Percentiles rank a stretch among this genome's conserved stretches.
These are phyloP conservation scores for Penicillium brevicompactum DNA, from an alignment of 2,329 filamentous ascomycete species.

Conservation along the genomic window DNA sequence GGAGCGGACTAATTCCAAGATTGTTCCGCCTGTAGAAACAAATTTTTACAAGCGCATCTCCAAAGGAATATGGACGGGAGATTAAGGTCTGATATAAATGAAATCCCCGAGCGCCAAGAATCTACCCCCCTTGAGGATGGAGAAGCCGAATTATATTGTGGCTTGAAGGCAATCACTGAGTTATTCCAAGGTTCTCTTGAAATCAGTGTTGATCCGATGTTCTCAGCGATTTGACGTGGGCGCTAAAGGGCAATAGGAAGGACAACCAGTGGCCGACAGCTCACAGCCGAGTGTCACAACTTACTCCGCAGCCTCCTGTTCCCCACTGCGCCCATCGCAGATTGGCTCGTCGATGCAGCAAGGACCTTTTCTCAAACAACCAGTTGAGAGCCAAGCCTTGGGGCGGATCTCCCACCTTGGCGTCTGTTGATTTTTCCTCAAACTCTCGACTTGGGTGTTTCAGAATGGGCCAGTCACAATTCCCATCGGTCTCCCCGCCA, in stretches of 20 bases:
- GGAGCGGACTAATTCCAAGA: too few relatives aligned
- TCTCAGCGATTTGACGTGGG: background rate
- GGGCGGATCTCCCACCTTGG: conserved; percentile 14
- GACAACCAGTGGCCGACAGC: background rate
- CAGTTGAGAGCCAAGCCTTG: conserved; percentile 10
- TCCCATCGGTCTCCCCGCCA: conserved; percentile 4
- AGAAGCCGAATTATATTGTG: conserved; percentile 1
- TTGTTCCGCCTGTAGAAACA: background rate
- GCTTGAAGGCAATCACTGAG: background rate
- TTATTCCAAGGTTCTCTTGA: background rate
- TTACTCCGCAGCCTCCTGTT: background rate
- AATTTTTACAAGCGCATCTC: background rate
- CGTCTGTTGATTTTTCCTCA: conserved; percentile 14
- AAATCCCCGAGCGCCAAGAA: conserved; percentile 14
- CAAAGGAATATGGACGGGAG: conserved; percentile 5
- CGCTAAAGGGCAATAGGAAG: conserved; percentile 3
- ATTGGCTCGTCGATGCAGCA: conserved; percentile 17
- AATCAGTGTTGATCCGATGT: background rate
- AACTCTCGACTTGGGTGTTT: conserved; percentile 15
- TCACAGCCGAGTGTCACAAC: background rate
- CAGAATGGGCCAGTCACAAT: conserved; percentile 18
- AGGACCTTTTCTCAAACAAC: conserved; percentile 21
- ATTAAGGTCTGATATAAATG: conserved; percentile 21
- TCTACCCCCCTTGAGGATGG: background rate
- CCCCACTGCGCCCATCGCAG: conserved; percentile 5